These are phyloP conservation scores for Jaapia argillacea DNA, from an alignment of 768 basidiomycete species.

Conservation along the genomic window DNA sequence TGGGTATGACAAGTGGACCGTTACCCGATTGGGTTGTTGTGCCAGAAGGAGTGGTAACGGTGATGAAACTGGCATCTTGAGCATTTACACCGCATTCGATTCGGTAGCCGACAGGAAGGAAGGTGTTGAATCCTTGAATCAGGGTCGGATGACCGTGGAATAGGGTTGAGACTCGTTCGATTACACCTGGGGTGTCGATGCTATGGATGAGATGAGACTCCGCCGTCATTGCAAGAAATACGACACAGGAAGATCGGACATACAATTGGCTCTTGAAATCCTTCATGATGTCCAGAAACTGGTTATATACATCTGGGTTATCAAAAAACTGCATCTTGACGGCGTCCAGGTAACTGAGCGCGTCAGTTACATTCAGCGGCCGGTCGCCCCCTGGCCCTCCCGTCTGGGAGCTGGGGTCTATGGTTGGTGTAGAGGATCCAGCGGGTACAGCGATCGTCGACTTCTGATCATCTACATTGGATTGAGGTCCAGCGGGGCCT, in stretches of 20 bases:
- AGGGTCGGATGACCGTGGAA: slow-evolving; percentile 86
- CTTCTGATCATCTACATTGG: too few relatives aligned
- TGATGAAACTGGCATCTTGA: slow-evolving; percentile 58
- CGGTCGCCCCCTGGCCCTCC: too few relatives aligned
- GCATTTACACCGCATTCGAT: slow-evolving; percentile 71
- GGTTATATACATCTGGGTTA: slow-evolving; percentile 77
- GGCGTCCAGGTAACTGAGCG: slow-evolving; percentile 93
- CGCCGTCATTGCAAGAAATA: not conserved
- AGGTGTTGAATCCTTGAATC: too few relatives aligned
- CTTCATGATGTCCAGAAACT: slow-evolving; percentile 70
- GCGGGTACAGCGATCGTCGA: too few relatives aligned
- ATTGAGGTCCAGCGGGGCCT: too few relatives aligned
- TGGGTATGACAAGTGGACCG: slow-evolving; percentile 2
- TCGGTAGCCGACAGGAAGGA: slow-evolving; percentile 85
- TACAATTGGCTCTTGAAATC: slow-evolving; percentile 53
- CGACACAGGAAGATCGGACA: slow-evolving; percentile 11
- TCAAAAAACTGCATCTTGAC: slow-evolving; percentile 80
- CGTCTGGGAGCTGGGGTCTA: too few relatives aligned
- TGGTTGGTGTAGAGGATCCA: too few relatives aligned
- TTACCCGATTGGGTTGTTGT: slow-evolving; percentile 27
- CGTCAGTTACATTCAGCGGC: too few relatives aligned
- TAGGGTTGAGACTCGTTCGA: slow-evolving; percentile 86
- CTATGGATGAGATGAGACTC: slow-evolving; percentile 30
- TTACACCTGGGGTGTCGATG: slow-evolving; percentile 97
- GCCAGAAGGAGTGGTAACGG: slow-evolving; percentile 69